Percentiles rank a stretch among this genome's conserved stretches.
These are phyloP conservation scores for Tritrichomonas foetus DNA, from an alignment of 208 protist genomes.

Conservation along the genomic window DNA sequence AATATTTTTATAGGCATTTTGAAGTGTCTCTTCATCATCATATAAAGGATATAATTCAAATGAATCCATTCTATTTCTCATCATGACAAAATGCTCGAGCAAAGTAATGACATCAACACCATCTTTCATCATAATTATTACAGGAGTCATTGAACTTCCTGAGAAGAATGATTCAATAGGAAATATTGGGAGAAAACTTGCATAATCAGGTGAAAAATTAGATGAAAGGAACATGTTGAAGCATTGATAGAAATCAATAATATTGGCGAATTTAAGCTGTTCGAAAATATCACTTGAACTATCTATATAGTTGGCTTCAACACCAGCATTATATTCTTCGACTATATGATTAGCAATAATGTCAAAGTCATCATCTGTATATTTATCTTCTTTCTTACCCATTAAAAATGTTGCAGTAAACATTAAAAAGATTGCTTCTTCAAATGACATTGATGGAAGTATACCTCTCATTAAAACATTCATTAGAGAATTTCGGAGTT, in stretches of 20 bases:
- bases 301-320: not conserved
- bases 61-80: not conserved
- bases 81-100: not conserved
- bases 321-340: not conserved
- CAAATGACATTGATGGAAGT: not conserved
- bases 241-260: not conserved
- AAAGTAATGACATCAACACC: not conserved
- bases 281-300: not conserved
- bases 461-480: not conserved
- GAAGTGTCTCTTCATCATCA: not conserved
- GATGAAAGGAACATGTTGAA: not conserved
- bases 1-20: not conserved
- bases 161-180: constrained; percentile 22
- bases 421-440: not conserved
- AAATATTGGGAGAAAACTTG: not conserved
- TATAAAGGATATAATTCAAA: not conserved
- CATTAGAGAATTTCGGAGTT: not conserved
- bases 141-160: not conserved
- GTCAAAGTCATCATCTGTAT: not conserved
- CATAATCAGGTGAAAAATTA: not conserved
- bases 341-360: not conserved
- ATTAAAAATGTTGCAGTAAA: not conserved
- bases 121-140: not conserved
- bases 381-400: not conserved
- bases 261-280: not conserved